phyloP scores from a whole-genome alignment of 1,139 yeast genomes.

The Pichia sp. region DNA sequence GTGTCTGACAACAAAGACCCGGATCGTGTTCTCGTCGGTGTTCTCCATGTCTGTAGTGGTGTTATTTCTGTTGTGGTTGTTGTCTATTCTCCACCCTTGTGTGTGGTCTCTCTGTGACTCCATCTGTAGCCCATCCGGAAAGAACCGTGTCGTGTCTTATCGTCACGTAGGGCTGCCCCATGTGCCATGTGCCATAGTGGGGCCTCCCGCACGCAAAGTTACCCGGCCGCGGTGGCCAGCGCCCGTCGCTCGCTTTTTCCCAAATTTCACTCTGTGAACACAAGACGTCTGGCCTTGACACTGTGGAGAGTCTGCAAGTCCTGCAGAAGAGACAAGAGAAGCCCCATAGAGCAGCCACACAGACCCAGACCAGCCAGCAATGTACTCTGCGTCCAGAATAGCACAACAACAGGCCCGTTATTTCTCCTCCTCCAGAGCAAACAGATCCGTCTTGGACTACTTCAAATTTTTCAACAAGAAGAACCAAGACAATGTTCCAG shows the following conservation, averaged over 20 bases:
- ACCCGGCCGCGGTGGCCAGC: constrained; percentile 1
- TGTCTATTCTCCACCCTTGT: no score
- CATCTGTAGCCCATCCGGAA: no score
- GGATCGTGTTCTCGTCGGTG: constrained; percentile 39
- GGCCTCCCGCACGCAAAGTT: background rate
- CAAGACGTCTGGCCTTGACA: no score
- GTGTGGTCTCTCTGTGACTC: background rate
- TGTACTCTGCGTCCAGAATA: constrained; percentile 1
- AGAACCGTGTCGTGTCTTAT: no score
- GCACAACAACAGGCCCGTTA: constrained; percentile 14
- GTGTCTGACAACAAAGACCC: constrained; percentile 69
- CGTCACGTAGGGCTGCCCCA: no score
- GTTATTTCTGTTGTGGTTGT: no score
- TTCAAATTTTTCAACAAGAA: constrained; percentile 32
- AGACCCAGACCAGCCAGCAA: background rate
- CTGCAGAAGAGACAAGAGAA: no score
- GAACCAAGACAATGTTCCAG: constrained; percentile 16
- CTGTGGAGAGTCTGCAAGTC: no score
- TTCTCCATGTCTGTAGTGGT: no score
- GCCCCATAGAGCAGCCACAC: no score
- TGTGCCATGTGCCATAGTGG: background rate
- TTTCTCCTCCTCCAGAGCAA: constrained; percentile 18
- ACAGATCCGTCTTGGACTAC: constrained; percentile 30
- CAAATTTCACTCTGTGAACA: background rate
- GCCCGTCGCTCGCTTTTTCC: background rate